A percentile compares a stretch with the other conserved stretches of the same genome.
Conservation (phyloP, 306 rosid species). For the Cotoneaster glaucophyllus region DNA sequence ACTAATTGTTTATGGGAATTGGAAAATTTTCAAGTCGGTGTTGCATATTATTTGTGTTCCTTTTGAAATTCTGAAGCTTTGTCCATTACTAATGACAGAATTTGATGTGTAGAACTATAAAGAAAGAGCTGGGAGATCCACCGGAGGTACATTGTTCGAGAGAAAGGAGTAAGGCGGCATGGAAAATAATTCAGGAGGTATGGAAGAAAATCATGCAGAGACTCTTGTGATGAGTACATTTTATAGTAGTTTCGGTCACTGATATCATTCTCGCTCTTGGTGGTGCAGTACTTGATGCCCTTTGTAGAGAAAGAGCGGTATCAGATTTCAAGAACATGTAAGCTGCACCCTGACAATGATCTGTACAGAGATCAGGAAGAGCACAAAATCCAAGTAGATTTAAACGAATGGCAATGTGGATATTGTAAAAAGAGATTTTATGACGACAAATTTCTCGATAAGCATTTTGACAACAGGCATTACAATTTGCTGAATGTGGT, state of each 20-base stretch:
- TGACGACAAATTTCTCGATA: constrained; percentile 70
- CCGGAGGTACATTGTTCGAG: constrained; percentile 78
- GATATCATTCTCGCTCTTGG: constrained; percentile 10
- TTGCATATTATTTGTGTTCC: constrained; percentile 6
- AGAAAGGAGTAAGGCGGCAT: constrained; percentile 76
- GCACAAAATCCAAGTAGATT: constrained; percentile 61
- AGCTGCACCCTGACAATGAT: constrained; percentile 73
- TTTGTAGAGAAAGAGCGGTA: constrained; percentile 66
- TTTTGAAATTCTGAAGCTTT: not conserved
- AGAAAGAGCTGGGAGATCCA: constrained; percentile 37
- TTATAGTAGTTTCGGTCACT: not conserved
- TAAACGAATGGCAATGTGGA: constrained; percentile 87
- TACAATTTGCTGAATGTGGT: constrained; percentile 58
- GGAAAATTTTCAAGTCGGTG: not conserved
- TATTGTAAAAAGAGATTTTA: constrained; percentile 87
- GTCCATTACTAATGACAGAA: not conserved
- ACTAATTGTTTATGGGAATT: not conserved
- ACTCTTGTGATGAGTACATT: not conserved
- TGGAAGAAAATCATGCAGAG: not conserved
- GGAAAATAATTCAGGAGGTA: constrained; percentile 75
- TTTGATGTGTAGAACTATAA: constrained; percentile 25
- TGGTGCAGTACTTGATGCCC: constrained; percentile 77
- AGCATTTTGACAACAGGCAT: constrained; percentile 71
- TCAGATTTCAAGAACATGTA: constrained; percentile 54
- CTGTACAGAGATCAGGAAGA: constrained; percentile 83